Percentiles rank a stretch among this genome's conserved stretches.
Conservation (phyloP, 345 rosid species). For the Hibiscus tridactylites region DNA sequence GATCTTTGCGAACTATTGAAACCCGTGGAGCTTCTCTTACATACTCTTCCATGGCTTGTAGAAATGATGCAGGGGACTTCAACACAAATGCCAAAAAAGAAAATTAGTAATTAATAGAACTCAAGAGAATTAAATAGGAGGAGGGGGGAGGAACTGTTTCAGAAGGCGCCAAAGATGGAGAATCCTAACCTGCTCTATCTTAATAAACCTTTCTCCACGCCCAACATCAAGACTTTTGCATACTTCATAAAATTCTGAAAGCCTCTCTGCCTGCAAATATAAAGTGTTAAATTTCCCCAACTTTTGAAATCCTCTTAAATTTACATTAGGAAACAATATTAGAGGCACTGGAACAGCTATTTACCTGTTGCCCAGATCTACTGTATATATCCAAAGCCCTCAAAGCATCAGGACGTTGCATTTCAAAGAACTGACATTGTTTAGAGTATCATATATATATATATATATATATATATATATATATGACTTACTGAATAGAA, state of each 20-base stretch:
- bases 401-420: conserved; percentile 79
- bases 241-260: conserved; percentile 91
- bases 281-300: background rate
- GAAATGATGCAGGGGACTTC: conserved; percentile 89
- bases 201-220: conserved; percentile 74
- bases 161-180: background rate
- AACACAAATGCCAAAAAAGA: background rate
- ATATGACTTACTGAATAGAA: conserved; percentile 11
- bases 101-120: too few species aligned
- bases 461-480: background rate
- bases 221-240: conserved; percentile 83
- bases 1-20: conserved; percentile 55
- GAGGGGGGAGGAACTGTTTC: background rate
- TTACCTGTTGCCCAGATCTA: conserved; percentile 88
- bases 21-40: conserved; percentile 74
- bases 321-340: background rate
- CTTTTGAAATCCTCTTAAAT: conserved; percentile 7
- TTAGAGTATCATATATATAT: conserved; percentile 14
- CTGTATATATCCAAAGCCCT: conserved; percentile 78
- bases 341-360: conserved; percentile 7
- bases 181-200: conserved; percentile 81
- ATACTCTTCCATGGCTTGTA: conserved; percentile 99
- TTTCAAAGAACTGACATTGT: conserved; percentile 79
- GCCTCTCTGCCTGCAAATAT: conserved; percentile 69
- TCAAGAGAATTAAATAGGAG: too few species aligned